These are phyloP conservation scores for Mariannaea elegans DNA, from an alignment of 2,329 filamentous ascomycete species.

Conservation along the genomic window DNA sequence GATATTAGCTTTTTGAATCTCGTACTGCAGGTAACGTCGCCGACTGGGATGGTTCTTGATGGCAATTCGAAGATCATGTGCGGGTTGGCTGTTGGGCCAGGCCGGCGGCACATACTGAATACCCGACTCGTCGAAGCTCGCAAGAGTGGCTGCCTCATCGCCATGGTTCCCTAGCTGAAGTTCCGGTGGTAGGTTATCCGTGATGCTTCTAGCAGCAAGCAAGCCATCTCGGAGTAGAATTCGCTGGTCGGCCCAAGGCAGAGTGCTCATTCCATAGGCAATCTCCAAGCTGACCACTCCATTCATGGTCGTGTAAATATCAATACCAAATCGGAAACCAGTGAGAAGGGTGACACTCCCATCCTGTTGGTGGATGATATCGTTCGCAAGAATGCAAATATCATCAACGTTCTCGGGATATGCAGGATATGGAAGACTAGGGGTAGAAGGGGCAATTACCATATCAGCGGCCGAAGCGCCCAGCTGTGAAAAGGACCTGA, in stretches of 20 bases:
- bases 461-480: conserved; percentile 77
- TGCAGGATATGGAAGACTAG: conserved; percentile 79
- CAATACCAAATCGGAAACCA: conserved; percentile 83
- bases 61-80: conserved; percentile 60
- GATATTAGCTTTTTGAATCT: conserved; percentile 93
- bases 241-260: conserved; percentile 83
- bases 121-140: conserved; percentile 54
- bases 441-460: conserved; percentile 79
- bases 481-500: conserved; percentile 79
- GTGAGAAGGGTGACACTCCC: conserved; percentile 75
- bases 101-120: conserved; percentile 62
- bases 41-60: conserved; percentile 59
- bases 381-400: conserved; percentile 76
- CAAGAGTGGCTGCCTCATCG: conserved; percentile 48
- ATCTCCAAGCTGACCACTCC: conserved; percentile 81
- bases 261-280: conserved; percentile 79
- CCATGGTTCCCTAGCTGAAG: conserved; percentile 63
- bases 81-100: conserved; percentile 56
- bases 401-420: conserved; percentile 86
- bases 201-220: conserved; percentile 72
- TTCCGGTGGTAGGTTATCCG: conserved; percentile 74
- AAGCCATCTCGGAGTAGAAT: conserved; percentile 76
- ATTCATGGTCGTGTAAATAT: conserved; percentile 83
- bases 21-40: conserved; percentile 73
- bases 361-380: conserved; percentile 75